These are phyloP conservation scores for Aspergillus fischeri DNA, from an alignment of 2,329 filamentous ascomycete genomes.

Conservation along the genomic window DNA sequence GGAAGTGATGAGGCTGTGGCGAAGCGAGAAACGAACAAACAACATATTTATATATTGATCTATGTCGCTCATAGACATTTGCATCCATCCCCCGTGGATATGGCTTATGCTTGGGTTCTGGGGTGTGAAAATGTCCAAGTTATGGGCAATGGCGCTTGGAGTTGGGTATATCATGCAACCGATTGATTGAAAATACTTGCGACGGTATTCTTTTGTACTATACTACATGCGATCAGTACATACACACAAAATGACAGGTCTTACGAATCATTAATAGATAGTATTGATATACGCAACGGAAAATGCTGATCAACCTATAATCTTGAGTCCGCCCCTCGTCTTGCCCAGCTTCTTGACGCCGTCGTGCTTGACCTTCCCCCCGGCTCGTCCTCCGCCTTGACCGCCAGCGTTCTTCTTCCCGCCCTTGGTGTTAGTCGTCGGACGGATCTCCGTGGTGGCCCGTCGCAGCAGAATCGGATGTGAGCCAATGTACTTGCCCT, in stretches of 20 bases:
- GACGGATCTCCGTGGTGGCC: constrained; percentile 86
- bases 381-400: constrained; percentile 30
- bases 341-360: constrained; percentile 45
- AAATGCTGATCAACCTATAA: constrained; percentile 35
- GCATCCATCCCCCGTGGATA: neutral
- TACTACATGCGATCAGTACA: neutral
- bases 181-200: neutral
- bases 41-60: constrained; percentile 1
- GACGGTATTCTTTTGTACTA: neutral
- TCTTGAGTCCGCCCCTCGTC: constrained; percentile 43
- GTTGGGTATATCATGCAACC: neutral
- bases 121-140: neutral
- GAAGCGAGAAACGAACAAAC: neutral
- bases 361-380: constrained; percentile 41
- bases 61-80: neutral
- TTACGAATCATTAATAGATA: neutral
- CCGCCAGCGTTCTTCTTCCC: constrained; percentile 50
- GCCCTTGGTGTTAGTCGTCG: constrained; percentile 63
- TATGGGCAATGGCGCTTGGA: neutral
- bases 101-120: neutral
- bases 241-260: neutral
- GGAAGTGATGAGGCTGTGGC: neutral
- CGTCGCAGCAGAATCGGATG: constrained; percentile 86
- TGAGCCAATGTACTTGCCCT: constrained; percentile 97
- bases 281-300: neutral